Conservation (phyloP, 768 basidiomycete species). For the Tremella fuciformis region DNA sequence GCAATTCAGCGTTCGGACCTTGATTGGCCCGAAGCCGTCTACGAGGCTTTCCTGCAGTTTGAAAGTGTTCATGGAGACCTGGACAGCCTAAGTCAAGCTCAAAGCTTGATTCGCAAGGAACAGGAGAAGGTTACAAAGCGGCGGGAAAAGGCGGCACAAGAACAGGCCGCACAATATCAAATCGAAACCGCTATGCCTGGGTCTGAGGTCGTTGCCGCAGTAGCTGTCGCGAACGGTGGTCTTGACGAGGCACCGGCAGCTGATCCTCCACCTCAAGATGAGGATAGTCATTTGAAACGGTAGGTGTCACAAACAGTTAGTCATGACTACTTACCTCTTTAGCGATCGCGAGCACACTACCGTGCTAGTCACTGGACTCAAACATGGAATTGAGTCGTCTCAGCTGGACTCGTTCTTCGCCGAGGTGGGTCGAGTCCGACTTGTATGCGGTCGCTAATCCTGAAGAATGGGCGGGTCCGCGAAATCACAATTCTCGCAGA, state of each 20-base stretch:
- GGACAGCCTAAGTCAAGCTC: constrained; percentile 52
- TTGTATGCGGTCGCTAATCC: constrained; percentile 47
- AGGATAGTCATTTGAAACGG: background rate
- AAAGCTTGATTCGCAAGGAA: constrained; percentile 25
- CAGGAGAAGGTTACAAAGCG: constrained; percentile 51
- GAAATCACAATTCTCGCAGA: constrained; percentile 70
- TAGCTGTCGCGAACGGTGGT: background rate
- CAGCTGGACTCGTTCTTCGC: constrained; percentile 74
- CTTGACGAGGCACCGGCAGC: background rate
- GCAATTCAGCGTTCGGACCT: constrained; percentile 65
- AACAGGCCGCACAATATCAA: constrained; percentile 16
- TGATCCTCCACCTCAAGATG: background rate
- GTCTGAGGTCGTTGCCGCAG: background rate
- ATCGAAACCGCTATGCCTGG: background rate
- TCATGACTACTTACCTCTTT: background rate
- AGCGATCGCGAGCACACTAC: constrained; percentile 96
- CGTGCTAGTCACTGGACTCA: constrained; percentile 77
- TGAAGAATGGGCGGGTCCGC: constrained; percentile 73
- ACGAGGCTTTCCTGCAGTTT: constrained; percentile 85
- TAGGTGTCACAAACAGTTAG: background rate
- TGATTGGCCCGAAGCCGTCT: constrained; percentile 94
- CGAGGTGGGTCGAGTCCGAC: constrained; percentile 64
- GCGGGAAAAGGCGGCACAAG: constrained; percentile 28
- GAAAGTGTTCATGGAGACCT: constrained; percentile 78
- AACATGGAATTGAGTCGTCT: constrained; percentile 60